Evolutionary conservation across 1,284 basidiomycete genomes (phyloP), one percentile per base, ranked within the genome.

Genomic region (Marasmius tenuissimus): DNA sequence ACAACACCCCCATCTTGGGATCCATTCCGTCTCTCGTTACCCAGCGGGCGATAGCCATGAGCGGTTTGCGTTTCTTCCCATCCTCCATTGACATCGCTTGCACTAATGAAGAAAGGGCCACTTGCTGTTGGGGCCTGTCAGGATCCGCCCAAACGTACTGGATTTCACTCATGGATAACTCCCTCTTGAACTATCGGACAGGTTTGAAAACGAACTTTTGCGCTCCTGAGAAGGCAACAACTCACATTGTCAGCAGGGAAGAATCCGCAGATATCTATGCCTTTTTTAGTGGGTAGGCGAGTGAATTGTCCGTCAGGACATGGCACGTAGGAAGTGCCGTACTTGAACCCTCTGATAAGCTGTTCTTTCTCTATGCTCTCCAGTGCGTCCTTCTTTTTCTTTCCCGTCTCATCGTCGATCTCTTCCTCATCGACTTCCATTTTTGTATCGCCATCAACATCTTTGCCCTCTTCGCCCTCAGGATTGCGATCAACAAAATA

Each of bases 231-330:
- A 11, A 49, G 57, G 40, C 51, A 38, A 48, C 27, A 35, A 64
- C 86, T 62, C 67, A 92, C 93, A 64, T 88, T 85, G 59, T 82
- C 80, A 22, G 73, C 73, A 1, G 81, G 82, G 73, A 96, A 91
- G 77, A 98, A 97, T 0, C 91, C 91, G 65, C 92, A 86, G 49
- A 98, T 86, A 62, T 97, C 94, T 42, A 98, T 89, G 0, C 95
- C 94, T 69, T 89, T 91, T 69, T 79, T 83, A 1, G 94, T 93
- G 4, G 81, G 78, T 35, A 95, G 76, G 59, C 81, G 83, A 47
- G 84, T 84, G 67, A 95, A 96, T 57, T 89, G 83, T 6, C 85
- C 92, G 49, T 93, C 92, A 2, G 92, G 89, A 73, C 91, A 88
- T 1, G 94, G 93, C 1, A 89, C 89, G 73, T 95, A 94, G 2